Evolutionary conservation across 2,329 filamentous ascomycete species (phyloP), one percentile per base, ranked within the genome.

Genomic region (Aspergillus fijiensis): DNA sequence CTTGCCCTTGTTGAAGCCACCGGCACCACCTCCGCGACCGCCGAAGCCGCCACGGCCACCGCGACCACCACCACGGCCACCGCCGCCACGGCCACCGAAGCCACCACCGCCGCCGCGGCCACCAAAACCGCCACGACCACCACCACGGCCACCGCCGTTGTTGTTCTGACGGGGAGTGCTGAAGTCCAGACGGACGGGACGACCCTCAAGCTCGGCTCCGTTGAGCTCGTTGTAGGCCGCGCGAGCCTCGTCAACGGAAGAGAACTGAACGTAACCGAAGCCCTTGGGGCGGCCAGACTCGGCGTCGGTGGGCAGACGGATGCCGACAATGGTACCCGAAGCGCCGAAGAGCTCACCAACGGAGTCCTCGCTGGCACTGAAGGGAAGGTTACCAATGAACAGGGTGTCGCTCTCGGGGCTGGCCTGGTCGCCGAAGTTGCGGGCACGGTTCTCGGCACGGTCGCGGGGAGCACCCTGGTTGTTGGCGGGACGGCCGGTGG

Each of bases 321-420:
- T 87, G 74, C 89, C 90, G 72, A 89, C 85, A 74, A 95, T 86
- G 73, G 82, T 84, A 66, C 87, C 86, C 69, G 88, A 84, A 68
- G 89, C 84, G 70, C 81, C 81, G 82, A 96, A 96, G 75, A 89
- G 87, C 69, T 89, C 85, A 63, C 83, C 84, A 68, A 97, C 84
- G 65, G 82, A 79, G 58, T 93, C 89, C 81, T 96, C 90, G 71
- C 89, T 87, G 70, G 88, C 87, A 65, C 91, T 87, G 80, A 96
- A 97, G 54, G 90, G 88, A 67, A 97, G 81, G 84, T 97, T 97
- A 71, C 92, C 93, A 67, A 96, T 87, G 79, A 95, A 97, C 61
- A 97, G 85, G 48, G 93, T 97, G 67, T 93, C 89, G 74, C 87
- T 90, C 75, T 91, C 89, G 64, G 90, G 85, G 82, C 89, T 93